Evolutionary conservation across 163 green algal genomes (phyloP).

Genomic region (Chloromonas sp.): DNA sequence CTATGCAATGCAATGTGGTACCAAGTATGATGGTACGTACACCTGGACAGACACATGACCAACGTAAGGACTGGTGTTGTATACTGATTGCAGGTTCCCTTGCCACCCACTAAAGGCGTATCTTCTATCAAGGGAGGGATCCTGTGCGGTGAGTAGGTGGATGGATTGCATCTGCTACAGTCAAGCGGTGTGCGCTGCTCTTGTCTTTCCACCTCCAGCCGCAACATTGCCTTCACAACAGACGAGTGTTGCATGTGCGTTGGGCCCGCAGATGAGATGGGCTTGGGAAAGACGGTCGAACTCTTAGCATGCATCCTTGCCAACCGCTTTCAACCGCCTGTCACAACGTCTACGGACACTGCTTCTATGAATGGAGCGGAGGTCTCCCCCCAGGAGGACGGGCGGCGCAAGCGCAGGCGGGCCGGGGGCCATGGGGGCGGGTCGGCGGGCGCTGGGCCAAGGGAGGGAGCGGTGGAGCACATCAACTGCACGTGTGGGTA

Average conservation of each 20-base stretch:
- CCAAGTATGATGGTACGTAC: too few relatives aligned
- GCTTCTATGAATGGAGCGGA: neutral
- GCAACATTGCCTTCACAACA: too few relatives aligned
- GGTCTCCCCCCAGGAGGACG: neutral
- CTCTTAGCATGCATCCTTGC: conserved; percentile 75
- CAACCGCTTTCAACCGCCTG: conserved; percentile 36
- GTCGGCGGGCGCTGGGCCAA: neutral
- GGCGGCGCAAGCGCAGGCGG: neutral
- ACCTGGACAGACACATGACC: too few relatives aligned
- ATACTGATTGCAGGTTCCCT: neutral
- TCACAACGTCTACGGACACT: neutral
- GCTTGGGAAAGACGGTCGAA: conserved; percentile 87
- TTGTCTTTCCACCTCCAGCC: too few relatives aligned
- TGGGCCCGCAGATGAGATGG: conserved; percentile 80
- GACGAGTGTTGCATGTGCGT: too few relatives aligned
- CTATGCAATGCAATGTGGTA: too few relatives aligned
- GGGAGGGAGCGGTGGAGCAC: conserved; percentile 30
- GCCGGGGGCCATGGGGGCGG: neutral
- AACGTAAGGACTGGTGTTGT: too few relatives aligned
- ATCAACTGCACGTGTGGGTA: conserved; percentile 60
- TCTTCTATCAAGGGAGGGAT: neutral
- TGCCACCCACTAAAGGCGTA: neutral
- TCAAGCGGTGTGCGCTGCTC: neutral
- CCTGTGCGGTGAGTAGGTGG: neutral
- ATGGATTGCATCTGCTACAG: neutral